Percentiles rank a stretch among this genome's conserved stretches.
Conservation (phyloP, 805 yeast genomes). For the Metschnikowia lachancei region DNA sequence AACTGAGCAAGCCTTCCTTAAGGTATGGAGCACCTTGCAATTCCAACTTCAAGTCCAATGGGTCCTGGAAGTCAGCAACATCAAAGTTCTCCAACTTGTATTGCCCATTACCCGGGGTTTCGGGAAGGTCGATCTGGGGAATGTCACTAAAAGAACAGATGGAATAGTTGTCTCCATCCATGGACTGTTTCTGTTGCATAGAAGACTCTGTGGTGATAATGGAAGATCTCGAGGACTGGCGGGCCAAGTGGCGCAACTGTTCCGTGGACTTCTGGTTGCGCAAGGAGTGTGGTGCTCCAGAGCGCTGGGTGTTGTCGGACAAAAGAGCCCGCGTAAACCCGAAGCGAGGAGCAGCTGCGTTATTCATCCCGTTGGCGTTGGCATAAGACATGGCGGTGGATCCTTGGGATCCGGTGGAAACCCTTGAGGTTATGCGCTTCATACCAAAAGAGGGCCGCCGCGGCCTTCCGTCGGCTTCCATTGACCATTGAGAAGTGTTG, state of each 20-base stretch:
- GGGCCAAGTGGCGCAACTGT: slow-evolving; percentile 25
- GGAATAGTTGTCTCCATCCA: slow-evolving; percentile 31
- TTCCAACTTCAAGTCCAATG: slow-evolving; percentile 59
- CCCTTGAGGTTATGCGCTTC: slow-evolving; percentile 30
- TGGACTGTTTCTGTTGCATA: slow-evolving; percentile 12
- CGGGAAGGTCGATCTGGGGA: slow-evolving; percentile 18
- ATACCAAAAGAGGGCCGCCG: slow-evolving; percentile 27
- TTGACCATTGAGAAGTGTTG: slow-evolving; percentile 37
- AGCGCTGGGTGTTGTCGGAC: slow-evolving; percentile 28
- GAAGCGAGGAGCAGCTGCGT: slow-evolving; percentile 22
- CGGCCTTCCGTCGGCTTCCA: slow-evolving; percentile 26
- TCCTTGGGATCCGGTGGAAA: slow-evolving; percentile 26
- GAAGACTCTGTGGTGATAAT: slow-evolving; percentile 33
- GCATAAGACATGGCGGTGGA: slow-evolving; percentile 3
- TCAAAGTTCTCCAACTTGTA: slow-evolving; percentile 37
- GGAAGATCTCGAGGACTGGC: slow-evolving; percentile 36
- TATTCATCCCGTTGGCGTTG: slow-evolving; percentile 19
- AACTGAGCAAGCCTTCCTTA: slow-evolving; percentile 64
- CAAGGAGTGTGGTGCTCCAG: slow-evolving; percentile 16
- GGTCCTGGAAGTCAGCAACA: slow-evolving; percentile 43
- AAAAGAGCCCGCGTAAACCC: slow-evolving; percentile 43
- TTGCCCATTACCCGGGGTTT: slow-evolving; percentile 15
- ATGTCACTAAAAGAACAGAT: slow-evolving; percentile 38
- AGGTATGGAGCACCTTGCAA: slow-evolving; percentile 74
- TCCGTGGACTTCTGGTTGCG: slow-evolving; percentile 31